Evolutionary conservation across 1,284 basidiomycete species (phyloP), one percentile per base, ranked within the genome.

Genomic region (Cutaneotrichosporon mucoides): DNA sequence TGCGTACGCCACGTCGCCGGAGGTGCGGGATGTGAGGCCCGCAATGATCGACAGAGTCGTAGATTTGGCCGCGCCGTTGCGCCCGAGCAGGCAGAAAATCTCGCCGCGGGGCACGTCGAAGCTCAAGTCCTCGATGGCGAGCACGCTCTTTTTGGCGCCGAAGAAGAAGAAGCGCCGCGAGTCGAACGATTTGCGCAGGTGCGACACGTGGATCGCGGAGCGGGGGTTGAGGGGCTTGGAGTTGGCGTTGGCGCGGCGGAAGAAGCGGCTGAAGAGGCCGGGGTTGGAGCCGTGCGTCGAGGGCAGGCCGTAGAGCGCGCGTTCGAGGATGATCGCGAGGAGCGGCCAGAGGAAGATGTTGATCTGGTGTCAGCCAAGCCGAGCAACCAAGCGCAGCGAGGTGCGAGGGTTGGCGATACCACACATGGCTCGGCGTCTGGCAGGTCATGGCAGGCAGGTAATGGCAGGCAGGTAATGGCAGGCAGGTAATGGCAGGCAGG

Each of bases 21-120:
- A 79, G 1, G 84, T 85, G 35, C 81, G 82, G 4, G 83, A 82
- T 10, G 84, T 76, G 2, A 89, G 80, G 1, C 85, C 84, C 2
- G 82, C 86, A 8, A 91, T 77, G 55, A 89, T 83, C 5, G 84
- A 85, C 24, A 90, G 79, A 0, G 83, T 80, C 0, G 88, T 90
- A 0, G 86, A 88, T 75, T 90, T 90, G n/a, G 88, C 89, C 3
- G 87, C 87, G 5, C 88, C 89, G 61, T 71, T 72, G 13, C 72
- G 59, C 11, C 88, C 89, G 5, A 90, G 78, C 6, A 90, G 76
- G 12, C 89, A 88, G 66, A 86, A 89, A 40, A 90, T 88, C 8
- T 86, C 87, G 12, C 79, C 80, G 65, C 84, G 84, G 1, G 87
- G 87, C 6, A 89, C 82, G 60, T 85, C 82, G 52, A 89, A 72